Evolutionary conservation across 2,329 filamentous ascomycete species (phyloP).

Genomic region (Phialophora macrospora): DNA sequence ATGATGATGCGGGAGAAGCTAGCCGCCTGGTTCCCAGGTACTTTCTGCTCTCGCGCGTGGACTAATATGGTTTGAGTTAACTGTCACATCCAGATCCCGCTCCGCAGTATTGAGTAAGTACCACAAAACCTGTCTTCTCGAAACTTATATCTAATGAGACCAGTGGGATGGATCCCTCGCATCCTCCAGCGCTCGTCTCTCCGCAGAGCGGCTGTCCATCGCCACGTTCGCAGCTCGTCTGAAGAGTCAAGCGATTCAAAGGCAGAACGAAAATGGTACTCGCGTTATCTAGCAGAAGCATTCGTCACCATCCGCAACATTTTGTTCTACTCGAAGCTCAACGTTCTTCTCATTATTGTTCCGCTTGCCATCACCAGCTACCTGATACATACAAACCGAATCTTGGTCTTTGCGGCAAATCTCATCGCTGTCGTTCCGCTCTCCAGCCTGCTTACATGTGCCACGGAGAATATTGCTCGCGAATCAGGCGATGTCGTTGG

Average conservation of each 20-base stretch:
- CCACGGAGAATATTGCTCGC: slow-evolving; percentile 81
- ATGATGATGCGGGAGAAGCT: slow-evolving; percentile 10
- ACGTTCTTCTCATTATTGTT: slow-evolving; percentile 46
- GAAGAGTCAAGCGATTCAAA: neutral
- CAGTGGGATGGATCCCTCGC: slow-evolving; percentile 2
- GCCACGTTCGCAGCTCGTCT: neutral
- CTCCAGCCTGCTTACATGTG: slow-evolving; percentile 83
- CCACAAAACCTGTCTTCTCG: neutral
- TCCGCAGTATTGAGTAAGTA: slow-evolving; percentile 5
- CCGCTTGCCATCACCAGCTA: slow-evolving; percentile 62
- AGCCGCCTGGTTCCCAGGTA: slow-evolving; percentile 14
- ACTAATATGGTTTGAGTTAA: neutral
- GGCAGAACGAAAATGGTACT: slow-evolving; percentile 8
- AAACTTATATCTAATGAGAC: neutral
- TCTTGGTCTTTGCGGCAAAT: slow-evolving; percentile 81
- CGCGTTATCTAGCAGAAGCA: neutral
- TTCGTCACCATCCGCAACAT: slow-evolving; percentile 2
- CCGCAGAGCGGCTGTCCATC: neutral
- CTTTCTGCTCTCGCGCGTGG: neutral
- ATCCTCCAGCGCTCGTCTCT: slow-evolving; percentile 1
- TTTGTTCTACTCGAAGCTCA: slow-evolving; percentile 59
- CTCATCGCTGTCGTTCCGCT: slow-evolving; percentile 90
- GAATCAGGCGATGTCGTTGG: slow-evolving; percentile 79
- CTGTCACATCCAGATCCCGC: neutral
- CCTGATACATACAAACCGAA: slow-evolving; percentile 62